phyloP scores from a whole-genome alignment of 768 basidiomycete genomes.

The Cystobasidium onofrii region DNA sequence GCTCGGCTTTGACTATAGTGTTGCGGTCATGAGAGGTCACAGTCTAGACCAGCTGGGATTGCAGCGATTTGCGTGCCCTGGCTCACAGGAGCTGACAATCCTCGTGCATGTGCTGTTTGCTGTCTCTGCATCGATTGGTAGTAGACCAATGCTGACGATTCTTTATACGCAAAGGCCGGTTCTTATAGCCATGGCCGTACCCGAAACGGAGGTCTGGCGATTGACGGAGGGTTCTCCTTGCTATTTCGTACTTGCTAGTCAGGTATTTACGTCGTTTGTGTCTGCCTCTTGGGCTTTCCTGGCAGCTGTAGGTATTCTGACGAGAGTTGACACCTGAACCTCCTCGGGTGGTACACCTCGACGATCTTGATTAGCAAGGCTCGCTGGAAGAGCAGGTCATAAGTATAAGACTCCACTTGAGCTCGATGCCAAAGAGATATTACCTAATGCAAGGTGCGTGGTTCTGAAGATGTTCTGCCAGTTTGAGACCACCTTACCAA shows the following conservation, averaged over 20 bases:
- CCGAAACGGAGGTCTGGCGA: too few species aligned
- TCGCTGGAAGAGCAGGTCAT: neutral
- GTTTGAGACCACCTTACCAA: constrained; percentile 39
- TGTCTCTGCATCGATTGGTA: too few species aligned
- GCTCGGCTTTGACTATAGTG: too few species aligned
- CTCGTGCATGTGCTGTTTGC: too few species aligned
- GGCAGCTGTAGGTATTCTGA: constrained; percentile 16
- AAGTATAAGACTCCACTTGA: neutral
- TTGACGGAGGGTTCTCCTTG: too few species aligned
- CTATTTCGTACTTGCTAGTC: neutral
- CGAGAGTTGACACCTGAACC: neutral
- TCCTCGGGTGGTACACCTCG: neutral
- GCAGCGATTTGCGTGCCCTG: too few species aligned
- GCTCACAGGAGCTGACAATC: too few species aligned
- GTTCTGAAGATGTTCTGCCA: constrained; percentile 42
- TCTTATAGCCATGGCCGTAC: too few species aligned
- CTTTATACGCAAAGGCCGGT: too few species aligned
- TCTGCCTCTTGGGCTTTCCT: neutral
- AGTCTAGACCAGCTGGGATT: too few species aligned
- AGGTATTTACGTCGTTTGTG: neutral
- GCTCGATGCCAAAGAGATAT: neutral
- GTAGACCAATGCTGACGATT: too few species aligned
- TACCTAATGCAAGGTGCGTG: constrained; percentile 37
- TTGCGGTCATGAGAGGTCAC: too few species aligned
- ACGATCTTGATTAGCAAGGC: constrained; percentile 7